phyloP scores from a whole-genome alignment of 768 basidiomycete species.

The Terana coerulea region DNA sequence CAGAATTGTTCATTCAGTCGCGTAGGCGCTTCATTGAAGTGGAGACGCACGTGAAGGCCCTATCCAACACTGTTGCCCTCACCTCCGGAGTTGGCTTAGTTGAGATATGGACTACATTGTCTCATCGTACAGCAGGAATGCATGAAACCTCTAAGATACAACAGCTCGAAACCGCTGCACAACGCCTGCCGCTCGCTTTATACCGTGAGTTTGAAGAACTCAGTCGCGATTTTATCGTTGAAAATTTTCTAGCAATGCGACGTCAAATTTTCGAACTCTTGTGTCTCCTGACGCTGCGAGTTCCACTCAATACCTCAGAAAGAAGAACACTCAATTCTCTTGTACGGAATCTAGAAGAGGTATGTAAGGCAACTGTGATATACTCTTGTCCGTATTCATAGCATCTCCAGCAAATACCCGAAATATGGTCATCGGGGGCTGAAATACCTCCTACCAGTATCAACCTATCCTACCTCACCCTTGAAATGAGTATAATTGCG shows the following conservation, averaged over 20 bases:
- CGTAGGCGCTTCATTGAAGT: constrained; percentile 34
- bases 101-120: constrained; percentile 64
- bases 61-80: constrained; percentile 51
- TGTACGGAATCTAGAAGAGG: background rate
- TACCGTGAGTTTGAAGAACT: background rate
- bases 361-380: background rate
- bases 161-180: background rate
- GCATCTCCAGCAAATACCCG: background rate
- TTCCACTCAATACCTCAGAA: background rate
- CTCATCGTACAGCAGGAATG: background rate
- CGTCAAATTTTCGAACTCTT: constrained; percentile 21
- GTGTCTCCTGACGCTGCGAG: constrained; percentile 15
- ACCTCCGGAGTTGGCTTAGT: constrained; percentile 71
- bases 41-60: constrained; percentile 26
- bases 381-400: background rate
- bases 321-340: constrained; percentile 2
- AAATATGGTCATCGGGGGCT: background rate
- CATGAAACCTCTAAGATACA: background rate
- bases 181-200: background rate
- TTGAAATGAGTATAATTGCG: background rate
- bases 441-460: background rate
- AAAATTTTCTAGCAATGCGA: constrained; percentile 14
- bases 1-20: constrained; percentile 19
- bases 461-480: background rate
- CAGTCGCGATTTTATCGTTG: background rate